Evolutionary conservation across 176 grass and related monocot genomes (phyloP), one percentile per base, ranked within the genome.

Genomic region (Guadua angustifolia): DNA sequence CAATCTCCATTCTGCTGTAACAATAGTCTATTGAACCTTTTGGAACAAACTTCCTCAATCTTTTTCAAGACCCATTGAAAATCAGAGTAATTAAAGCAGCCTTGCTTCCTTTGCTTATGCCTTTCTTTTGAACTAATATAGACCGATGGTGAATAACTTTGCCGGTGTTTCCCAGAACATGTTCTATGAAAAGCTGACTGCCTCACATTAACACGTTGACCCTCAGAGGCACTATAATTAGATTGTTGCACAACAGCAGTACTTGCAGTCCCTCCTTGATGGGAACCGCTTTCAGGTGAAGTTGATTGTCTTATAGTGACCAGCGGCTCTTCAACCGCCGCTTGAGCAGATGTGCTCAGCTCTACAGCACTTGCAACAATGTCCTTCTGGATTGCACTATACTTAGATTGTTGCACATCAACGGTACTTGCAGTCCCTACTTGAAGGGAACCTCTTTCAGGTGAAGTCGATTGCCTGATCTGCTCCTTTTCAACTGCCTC

Each of bases 21-120:
- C 46, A 95, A 58, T 53, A 92, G 85, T 72, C 81, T 57, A 13
- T 6, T 51, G 21, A 82, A 60, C 79, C 93, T 90, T 88, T 79
- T 64, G 78, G 78, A 83, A 86, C 35, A 88, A 75, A 90, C 52
- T 61, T 95, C 53, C 50, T 95, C 79, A 35, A 95, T 79, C 66
- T 45, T 85, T 69, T 83, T 35, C 75, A 71, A 43, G 46, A 25
- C 76, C 57, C 24, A 19, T 2, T 6, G 43, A 72, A 67, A 73
- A 38, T 85, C 66, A 53, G 45, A 61, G 68, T 59, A 79, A 22
- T 13, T 29, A 79, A 51, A 82, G 78, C 78, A 76, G 42, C 29
- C 77, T 19, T 22, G 22, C 21, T 45, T 60, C 79, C 74, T 71
- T 78, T 43, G 56, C 24, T 55, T 58, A 13, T 75, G 49, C 52